phyloP scores from a whole-genome alignment of 2,329 filamentous ascomycete species.

The Alternaria sp. region DNA sequence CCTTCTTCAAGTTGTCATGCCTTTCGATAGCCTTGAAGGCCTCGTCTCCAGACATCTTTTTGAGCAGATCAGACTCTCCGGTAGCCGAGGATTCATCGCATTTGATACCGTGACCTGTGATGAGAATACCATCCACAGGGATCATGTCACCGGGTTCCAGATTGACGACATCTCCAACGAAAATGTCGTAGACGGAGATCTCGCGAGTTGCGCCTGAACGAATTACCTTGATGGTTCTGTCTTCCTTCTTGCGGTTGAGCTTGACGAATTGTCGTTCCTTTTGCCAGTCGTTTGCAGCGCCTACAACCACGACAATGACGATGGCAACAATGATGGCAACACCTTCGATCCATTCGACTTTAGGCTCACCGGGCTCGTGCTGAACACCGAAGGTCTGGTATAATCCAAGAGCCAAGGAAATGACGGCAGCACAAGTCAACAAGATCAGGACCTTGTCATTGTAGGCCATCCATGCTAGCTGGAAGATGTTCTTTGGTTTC shows the following conservation, averaged over 20 bases:
- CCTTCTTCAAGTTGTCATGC: conserved; percentile 67
- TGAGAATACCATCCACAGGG: conserved; percentile 73
- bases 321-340: conserved; percentile 81
- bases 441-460: conserved; percentile 75
- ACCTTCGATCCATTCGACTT: conserved; percentile 82
- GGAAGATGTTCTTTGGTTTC: conserved; percentile 72
- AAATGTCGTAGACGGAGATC: conserved; percentile 70
- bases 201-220: conserved; percentile 74
- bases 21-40: conserved; percentile 71
- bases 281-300: conserved; percentile 82
- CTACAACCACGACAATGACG: conserved; percentile 75
- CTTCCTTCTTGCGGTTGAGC: conserved; percentile 79
- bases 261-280: conserved; percentile 83
- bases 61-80: conserved; percentile 75
- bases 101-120: conserved; percentile 69
- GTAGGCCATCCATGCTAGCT: conserved; percentile 80
- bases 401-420: conserved; percentile 76
- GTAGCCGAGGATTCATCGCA: conserved; percentile 78
- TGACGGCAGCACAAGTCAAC: conserved; percentile 66
- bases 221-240: conserved; percentile 74
- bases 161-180: conserved; percentile 75
- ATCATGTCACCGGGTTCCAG: conserved; percentile 73
- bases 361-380: conserved; percentile 59
- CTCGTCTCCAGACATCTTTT: conserved; percentile 70
- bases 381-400: conserved; percentile 71